Percentiles rank a stretch among this genome's conserved stretches.
phyloP scores from a whole-genome alignment of 495 filamentous ascomycete species.

The Rhypophila decipiens region DNA sequence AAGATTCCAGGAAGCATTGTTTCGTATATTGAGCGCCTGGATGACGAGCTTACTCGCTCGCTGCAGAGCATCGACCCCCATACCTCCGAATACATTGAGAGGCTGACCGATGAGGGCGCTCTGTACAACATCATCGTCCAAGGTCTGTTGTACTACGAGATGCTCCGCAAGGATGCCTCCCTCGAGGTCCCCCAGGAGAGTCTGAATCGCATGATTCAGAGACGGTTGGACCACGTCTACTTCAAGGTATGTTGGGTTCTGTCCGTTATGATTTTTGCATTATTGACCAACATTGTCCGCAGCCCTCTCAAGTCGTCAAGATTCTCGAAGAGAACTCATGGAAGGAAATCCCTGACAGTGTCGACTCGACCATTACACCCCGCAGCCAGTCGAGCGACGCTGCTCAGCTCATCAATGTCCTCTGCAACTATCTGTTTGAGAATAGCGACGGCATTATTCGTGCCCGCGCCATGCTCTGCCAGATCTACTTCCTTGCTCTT shows the following conservation, averaged over 20 bases:
- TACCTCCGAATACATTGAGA: constrained; percentile 96
- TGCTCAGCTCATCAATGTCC: constrained; percentile 68
- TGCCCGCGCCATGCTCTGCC: constrained; percentile 93
- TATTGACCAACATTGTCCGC: constrained; percentile 9
- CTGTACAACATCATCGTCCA: constrained; percentile 89
- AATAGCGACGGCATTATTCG: constrained; percentile 93
- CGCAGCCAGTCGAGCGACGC: constrained; percentile 58
- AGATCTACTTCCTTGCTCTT: constrained; percentile 95
- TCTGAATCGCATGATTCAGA: constrained; percentile 85
- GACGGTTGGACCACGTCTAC: constrained; percentile 93
- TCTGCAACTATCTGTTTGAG: constrained; percentile 91
- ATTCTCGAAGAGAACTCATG: constrained; percentile 89
- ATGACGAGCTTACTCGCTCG: constrained; percentile 95
- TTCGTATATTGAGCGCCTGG: constrained; percentile 89
- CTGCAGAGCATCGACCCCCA: constrained; percentile 96
- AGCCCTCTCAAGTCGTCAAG: constrained; percentile 85
- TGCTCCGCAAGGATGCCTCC: constrained; percentile 60
- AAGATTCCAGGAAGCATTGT: constrained; percentile 90
- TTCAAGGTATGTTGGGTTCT: constrained; percentile 65
- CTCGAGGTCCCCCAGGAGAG: constrained; percentile 72
- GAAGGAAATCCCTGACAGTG: constrained; percentile 65
- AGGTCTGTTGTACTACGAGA: constrained; percentile 79
- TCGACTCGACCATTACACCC: constrained; percentile 77
- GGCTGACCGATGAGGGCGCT: constrained; percentile 82
- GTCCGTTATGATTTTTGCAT: neutral